Conservation (phyloP, 305 asterid species). For the Coffea humblotiana region DNA sequence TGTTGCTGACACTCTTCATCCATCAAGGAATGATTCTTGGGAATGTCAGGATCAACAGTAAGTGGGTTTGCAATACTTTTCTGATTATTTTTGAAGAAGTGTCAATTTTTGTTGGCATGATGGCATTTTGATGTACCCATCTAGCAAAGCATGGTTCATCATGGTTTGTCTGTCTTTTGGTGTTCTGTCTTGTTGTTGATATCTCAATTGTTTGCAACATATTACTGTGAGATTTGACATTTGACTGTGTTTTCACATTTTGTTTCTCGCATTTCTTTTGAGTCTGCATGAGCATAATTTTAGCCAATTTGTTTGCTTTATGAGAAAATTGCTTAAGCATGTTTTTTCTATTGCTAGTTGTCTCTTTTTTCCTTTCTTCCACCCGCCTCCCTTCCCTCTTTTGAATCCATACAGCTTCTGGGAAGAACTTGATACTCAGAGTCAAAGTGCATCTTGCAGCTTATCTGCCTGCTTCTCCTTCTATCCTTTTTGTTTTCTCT, state of each 20-base stretch:
- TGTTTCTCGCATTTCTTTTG: background rate
- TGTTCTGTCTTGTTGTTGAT: background rate
- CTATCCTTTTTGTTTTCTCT: background rate
- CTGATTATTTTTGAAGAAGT: background rate
- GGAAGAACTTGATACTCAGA: background rate
- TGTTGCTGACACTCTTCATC: slow-evolving; percentile 56
- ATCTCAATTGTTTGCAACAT: background rate
- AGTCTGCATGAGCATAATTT: background rate
- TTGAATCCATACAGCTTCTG: too few species aligned
- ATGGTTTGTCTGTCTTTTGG: background rate
- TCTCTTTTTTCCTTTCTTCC: too few species aligned
- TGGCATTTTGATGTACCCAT: background rate
- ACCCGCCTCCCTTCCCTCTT: too few species aligned
- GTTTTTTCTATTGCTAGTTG: background rate
- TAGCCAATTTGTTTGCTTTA: background rate
- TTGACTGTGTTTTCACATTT: background rate
- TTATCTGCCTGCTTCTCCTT: background rate
- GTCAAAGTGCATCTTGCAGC: background rate
- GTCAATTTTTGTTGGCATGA: background rate
- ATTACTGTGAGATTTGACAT: background rate
- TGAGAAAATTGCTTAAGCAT: background rate
- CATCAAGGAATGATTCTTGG: slow-evolving; percentile 62
- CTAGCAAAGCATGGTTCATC: background rate
- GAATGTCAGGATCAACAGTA: slow-evolving; percentile 65
- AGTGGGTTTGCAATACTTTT: slow-evolving; percentile 38